These are phyloP conservation scores for Dipteronia dyeriana DNA, from an alignment of 345 rosid genomes.

Conservation along the genomic window DNA sequence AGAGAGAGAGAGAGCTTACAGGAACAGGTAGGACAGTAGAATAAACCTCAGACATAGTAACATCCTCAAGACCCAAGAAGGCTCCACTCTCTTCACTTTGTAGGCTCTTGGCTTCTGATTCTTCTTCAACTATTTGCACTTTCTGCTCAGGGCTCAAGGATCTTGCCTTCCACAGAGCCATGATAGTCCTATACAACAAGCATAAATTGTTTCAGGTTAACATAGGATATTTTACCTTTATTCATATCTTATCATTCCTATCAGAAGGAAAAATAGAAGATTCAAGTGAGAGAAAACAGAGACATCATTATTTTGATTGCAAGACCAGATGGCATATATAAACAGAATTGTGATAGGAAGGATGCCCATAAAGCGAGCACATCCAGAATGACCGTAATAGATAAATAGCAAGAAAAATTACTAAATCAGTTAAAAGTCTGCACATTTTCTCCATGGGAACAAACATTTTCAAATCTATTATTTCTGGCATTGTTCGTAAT, in stretches of 20 bases:
- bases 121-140: slow-evolving; percentile 87
- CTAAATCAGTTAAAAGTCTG: slow-evolving; percentile 10
- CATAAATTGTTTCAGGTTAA: slow-evolving; percentile 8
- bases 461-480: neutral
- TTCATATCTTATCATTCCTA: slow-evolving; percentile 1
- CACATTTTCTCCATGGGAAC: neutral
- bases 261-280: neutral
- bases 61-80: slow-evolving; percentile 87
- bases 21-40: slow-evolving; percentile 60
- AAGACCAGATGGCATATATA: neutral
- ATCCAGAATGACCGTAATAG: neutral
- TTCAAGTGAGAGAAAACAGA: neutral
- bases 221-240: slow-evolving; percentile 1
- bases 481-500: neutral
- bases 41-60: slow-evolving; percentile 74
- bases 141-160: slow-evolving; percentile 94
- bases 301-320: neutral
- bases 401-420: neutral
- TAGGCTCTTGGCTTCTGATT: slow-evolving; percentile 71
- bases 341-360: neutral
- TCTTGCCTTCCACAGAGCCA: slow-evolving; percentile 96
- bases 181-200: slow-evolving; percentile 68
- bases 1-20: slow-evolving; percentile 45
- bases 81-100: slow-evolving; percentile 77
- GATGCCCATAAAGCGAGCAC: neutral